Percentiles rank a stretch among this genome's conserved stretches.
phyloP scores from a whole-genome alignment of 2,329 filamentous ascomycete species.

The Didymella glomerata region DNA sequence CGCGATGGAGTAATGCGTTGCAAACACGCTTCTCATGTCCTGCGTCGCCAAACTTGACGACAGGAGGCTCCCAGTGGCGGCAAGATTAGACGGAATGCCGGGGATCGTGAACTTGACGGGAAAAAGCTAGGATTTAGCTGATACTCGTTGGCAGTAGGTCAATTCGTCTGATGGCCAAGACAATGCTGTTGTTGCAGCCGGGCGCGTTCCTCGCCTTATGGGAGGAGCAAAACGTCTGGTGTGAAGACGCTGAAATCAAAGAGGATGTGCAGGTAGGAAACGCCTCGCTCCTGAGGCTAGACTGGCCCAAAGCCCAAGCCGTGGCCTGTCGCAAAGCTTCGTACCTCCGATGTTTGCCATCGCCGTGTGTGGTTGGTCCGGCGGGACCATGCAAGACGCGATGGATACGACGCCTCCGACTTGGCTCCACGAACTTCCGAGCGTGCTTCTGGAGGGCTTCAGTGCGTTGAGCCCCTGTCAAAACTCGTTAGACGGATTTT shows the following conservation, averaged over 20 bases:
- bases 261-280: not conserved
- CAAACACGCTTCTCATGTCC: not conserved
- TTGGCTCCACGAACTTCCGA: slow-evolving; percentile 10
- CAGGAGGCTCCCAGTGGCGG: not conserved
- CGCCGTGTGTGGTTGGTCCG: not conserved
- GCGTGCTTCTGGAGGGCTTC: not conserved
- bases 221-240: not conserved
- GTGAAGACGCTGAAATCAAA: not conserved
- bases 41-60: not conserved
- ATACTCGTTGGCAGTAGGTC: not conserved
- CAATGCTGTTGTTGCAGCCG: not conserved
- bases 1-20: not conserved
- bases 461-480: not conserved
- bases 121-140: not conserved
- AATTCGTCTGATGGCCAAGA: not conserved
- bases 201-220: too few relatives aligned
- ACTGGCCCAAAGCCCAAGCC: not conserved
- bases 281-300: not conserved
- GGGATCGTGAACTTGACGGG: not conserved
- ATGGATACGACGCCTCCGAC: not conserved
- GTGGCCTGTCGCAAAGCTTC: not conserved
- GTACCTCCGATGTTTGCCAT: not conserved
- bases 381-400: not conserved
- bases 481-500: not conserved
- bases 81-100: not conserved